Base-by-base conservation (phyloP, 148 eudicot genomes). In the Camellia japonica region DNA sequence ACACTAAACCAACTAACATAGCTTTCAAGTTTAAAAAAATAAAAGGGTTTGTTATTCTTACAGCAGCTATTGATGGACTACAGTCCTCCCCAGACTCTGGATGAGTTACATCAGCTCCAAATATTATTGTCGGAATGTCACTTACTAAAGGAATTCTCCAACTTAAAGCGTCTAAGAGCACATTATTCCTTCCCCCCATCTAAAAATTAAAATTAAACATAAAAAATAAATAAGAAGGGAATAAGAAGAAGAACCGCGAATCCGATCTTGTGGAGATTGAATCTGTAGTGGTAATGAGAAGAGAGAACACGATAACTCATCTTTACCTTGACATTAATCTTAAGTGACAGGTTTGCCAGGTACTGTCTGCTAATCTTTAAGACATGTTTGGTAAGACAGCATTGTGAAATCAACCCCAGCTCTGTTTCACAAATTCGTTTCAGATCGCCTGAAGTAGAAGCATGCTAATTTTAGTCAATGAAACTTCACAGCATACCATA, bases 21-120 rank as follows among this genome's bases (percentile, higher is more conserved):
- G 30, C 3, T 62, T 71, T 62, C 1, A 5, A 49, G 1, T 13
- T 30, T 30, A 30, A 30, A 30, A 30, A 30, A 30, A 30, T 0
- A 30, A 1, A 23, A 0, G 0, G 0, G 0, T 23, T 0, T 23
- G 18, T 30, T 71, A 54, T 66, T 70, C 90, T 82, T 90, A 94
- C 97, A 80, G 97, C 97, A 74, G 97, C 97, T 76, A 94, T 94
- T 52, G 98, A 94, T 77, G 98, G 98, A 70, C 94, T 94, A 8
- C 88, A 89, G 59, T 94, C 98, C 84, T 94, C 98, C 84, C 97
- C 97, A 19, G 83, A 83, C 80, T 93, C 93, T 0, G 98, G 97
- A 75, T 94, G 98, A 80, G 98, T 94, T 1, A 94, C 98, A 88
- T 94, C 98, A 79, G 98, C 98, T 55, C 98, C 98, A 83, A 94